Evolutionary conservation across 768 basidiomycete genomes (phyloP).

Genomic region (Psilocybe tampanensis): DNA sequence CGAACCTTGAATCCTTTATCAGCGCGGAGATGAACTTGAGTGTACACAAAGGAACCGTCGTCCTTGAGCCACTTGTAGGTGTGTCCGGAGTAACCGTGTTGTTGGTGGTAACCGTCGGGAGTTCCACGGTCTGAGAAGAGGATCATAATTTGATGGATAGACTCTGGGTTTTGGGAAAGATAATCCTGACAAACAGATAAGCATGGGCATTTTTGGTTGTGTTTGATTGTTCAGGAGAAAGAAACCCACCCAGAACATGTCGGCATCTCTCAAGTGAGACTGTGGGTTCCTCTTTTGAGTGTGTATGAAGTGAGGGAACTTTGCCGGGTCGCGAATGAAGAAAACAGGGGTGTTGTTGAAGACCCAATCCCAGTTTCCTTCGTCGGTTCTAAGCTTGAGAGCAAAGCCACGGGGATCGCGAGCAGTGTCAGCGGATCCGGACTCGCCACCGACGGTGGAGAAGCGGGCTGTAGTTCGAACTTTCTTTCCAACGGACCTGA

Average conservation of each 20-base stretch:
- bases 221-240: too few species aligned
- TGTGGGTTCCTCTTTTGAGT: constrained; percentile 91
- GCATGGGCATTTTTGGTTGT: neutral
- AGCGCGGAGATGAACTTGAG: constrained; percentile 80
- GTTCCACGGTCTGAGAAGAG: constrained; percentile 95
- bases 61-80: constrained; percentile 87
- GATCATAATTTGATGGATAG: constrained; percentile 88
- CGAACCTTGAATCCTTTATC: constrained; percentile 82
- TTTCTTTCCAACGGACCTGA: constrained; percentile 68
- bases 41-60: constrained; percentile 83
- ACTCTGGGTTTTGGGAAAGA: constrained; percentile 85
- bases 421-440: constrained; percentile 88
- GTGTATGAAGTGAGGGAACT: constrained; percentile 95
- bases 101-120: constrained; percentile 82
- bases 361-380: constrained; percentile 94
- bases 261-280: constrained; percentile 87
- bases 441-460: constrained; percentile 91
- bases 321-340: constrained; percentile 84
- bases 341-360: constrained; percentile 93
- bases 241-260: constrained; percentile 75
- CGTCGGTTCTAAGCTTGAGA: constrained; percentile 82
- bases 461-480: constrained; percentile 82
- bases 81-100: constrained; percentile 95
- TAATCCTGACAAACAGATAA: constrained; percentile 62
- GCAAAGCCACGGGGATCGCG: constrained; percentile 96